These are phyloP conservation scores for Cardiosporidium cionae DNA, from an alignment of 169 alveolate species.

Conservation along the genomic window DNA sequence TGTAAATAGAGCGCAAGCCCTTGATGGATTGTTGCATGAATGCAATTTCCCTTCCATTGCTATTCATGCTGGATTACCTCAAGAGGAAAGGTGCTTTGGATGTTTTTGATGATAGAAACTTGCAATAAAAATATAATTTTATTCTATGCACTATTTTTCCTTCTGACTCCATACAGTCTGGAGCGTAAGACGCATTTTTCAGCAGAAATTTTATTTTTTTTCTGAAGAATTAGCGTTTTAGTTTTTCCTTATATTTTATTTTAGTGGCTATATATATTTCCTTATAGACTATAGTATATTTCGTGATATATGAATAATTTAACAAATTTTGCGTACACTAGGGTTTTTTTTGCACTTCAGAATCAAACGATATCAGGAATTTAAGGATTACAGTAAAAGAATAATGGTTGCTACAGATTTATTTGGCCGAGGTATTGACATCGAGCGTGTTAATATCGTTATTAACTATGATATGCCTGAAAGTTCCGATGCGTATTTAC, in stretches of 20 bases:
- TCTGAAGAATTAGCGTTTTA: too few relatives aligned
- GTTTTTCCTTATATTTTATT: too few relatives aligned
- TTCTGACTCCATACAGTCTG: too few relatives aligned
- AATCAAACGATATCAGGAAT: slow-evolving; percentile 85
- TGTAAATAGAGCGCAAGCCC: slow-evolving; percentile 86
- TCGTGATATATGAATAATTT: too few relatives aligned
- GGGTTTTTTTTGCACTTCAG: slow-evolving; percentile 57
- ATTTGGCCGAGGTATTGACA: slow-evolving; percentile 97
- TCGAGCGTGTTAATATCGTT: slow-evolving; percentile 98
- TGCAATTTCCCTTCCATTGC: slow-evolving; percentile 98
- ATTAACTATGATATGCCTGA: slow-evolving; percentile 98
- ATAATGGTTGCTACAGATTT: slow-evolving; percentile 99
- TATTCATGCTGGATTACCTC: slow-evolving; percentile 89
- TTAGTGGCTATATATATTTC: too few relatives aligned
- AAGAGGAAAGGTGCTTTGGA: slow-evolving; percentile 81
- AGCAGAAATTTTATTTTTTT: too few relatives aligned
- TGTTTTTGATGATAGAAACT: too few relatives aligned
- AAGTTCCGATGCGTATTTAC: slow-evolving; percentile 72
- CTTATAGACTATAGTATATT: too few relatives aligned
- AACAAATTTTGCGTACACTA: too few relatives aligned
- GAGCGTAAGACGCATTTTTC: too few relatives aligned
- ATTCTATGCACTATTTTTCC: too few relatives aligned
- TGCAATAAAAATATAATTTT: too few relatives aligned
- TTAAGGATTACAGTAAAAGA: slow-evolving; percentile 95
- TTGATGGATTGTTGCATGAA: slow-evolving; percentile 87